phyloP scores from a whole-genome alignment of 2,329 filamentous ascomycete species.

The Dactylellina haptotyla region DNA sequence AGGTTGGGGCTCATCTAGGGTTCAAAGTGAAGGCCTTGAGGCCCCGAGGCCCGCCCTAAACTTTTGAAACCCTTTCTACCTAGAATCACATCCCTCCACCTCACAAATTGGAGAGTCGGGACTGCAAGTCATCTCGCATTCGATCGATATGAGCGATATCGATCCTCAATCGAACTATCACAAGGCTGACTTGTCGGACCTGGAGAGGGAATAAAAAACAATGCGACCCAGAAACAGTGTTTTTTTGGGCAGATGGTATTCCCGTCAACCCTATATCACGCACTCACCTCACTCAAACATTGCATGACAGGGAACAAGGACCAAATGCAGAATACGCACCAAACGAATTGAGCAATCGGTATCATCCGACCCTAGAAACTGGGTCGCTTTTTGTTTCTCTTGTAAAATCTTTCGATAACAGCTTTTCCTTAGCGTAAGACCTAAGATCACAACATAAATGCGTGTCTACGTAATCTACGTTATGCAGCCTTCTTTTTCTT shows the following conservation, averaged over 20 bases:
- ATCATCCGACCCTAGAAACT: neutral
- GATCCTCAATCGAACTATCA: constrained; percentile 4
- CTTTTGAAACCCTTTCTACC: neutral
- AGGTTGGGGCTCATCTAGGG: neutral
- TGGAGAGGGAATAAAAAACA: neutral
- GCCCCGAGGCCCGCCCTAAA: neutral
- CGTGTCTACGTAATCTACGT: constrained; percentile 23
- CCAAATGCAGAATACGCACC: neutral
- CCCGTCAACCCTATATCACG: neutral
- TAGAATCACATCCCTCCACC: neutral
- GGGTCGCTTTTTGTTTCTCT: neutral
- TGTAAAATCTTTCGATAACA: neutral
- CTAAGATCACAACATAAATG: constrained; percentile 14
- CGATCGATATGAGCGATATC: constrained; percentile 1
- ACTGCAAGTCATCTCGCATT: neutral
- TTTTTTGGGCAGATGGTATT: neutral
- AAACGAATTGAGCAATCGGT: neutral
- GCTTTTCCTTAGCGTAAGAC: constrained; percentile 19
- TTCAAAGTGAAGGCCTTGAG: constrained; percentile 3
- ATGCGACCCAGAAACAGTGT: constrained; percentile 5
- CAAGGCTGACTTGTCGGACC: constrained; percentile 12
- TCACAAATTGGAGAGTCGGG: neutral
- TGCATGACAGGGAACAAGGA: neutral
- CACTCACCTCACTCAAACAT: too few relatives aligned
- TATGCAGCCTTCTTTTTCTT: constrained; percentile 33